A percentile compares a stretch with the other conserved stretches of the same genome.
These are phyloP conservation scores for Carpinus viminea DNA, from an alignment of 306 rosid species.

Conservation along the genomic window DNA sequence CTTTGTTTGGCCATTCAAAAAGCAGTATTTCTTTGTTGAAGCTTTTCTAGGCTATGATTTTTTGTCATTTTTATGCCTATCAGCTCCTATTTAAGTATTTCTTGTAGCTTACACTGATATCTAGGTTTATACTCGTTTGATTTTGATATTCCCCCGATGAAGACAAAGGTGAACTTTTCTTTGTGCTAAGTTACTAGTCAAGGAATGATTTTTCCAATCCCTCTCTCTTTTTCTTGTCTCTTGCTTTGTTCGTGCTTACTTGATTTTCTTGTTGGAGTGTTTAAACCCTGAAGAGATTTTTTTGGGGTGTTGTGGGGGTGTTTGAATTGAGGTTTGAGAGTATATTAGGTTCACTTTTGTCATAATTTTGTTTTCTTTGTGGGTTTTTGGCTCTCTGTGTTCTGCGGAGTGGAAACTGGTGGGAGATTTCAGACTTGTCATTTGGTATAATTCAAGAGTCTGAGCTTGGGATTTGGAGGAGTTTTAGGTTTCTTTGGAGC, in stretches of 20 bases:
- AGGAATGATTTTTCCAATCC: constrained; percentile 26
- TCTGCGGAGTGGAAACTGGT: constrained; percentile 2
- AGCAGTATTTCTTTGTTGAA: constrained; percentile 22
- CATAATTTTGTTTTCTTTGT: background rate
- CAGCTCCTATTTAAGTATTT: too few species aligned
- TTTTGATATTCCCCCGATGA: too few species aligned
- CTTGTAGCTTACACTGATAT: background rate
- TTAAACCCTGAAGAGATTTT: background rate
- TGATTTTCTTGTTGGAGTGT: background rate
- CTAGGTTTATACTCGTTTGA: background rate
- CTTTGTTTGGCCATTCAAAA: constrained; percentile 24
- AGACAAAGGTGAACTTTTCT: constrained; percentile 18
- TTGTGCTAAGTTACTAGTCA: constrained; percentile 29
- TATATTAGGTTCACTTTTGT: background rate
- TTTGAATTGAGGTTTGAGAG: background rate
- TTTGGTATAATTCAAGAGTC: background rate
- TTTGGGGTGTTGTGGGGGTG: too few species aligned
- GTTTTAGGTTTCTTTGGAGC: background rate
- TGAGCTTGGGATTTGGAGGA: too few species aligned
- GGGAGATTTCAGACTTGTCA: constrained; percentile 18
- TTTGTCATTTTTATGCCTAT: too few species aligned
- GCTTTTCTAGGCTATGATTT: background rate
- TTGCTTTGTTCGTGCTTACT: constrained; percentile 8
- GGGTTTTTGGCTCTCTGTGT: constrained; percentile 2
- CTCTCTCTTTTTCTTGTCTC: background rate